A percentile compares a stretch with the other conserved stretches of the same genome.
phyloP scores from a whole-genome alignment of 2,329 filamentous ascomycete genomes.

The Neurospora sp. region DNA sequence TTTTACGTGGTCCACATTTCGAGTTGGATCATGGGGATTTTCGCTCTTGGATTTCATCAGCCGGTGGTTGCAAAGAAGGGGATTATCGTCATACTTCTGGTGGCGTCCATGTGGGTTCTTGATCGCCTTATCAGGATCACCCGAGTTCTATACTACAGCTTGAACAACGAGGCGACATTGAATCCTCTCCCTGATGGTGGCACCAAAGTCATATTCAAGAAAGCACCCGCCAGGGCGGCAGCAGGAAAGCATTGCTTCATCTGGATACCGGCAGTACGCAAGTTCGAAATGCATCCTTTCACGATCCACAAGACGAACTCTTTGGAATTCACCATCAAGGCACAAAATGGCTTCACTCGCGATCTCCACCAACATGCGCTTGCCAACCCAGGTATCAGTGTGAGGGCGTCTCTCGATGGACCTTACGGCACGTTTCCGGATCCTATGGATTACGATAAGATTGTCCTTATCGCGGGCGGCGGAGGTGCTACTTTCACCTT shows the following conservation, averaged over 20 bases:
- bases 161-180: constrained; percentile 43
- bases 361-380: constrained; percentile 42
- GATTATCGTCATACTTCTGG: constrained; percentile 31
- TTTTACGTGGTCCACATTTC: constrained; percentile 44
- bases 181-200: constrained; percentile 42
- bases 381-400: constrained; percentile 35
- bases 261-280: constrained; percentile 49
- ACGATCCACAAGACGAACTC: constrained; percentile 45
- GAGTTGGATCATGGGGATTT: constrained; percentile 38
- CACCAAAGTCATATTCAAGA: constrained; percentile 43
- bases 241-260: constrained; percentile 54
- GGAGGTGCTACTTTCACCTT: constrained; percentile 51
- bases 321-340: constrained; percentile 48
- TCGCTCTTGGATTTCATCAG: constrained; percentile 41
- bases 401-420: constrained; percentile 46
- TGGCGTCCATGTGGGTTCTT: constrained; percentile 36
- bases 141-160: constrained; percentile 33
- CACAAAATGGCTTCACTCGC: constrained; percentile 49
- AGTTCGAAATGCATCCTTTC: constrained; percentile 52
- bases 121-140: constrained; percentile 39
- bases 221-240: constrained; percentile 33
- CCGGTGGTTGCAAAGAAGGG: constrained; percentile 33
- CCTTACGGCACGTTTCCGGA: constrained; percentile 48
- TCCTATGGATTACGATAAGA: constrained; percentile 40
- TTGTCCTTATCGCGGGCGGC: constrained; percentile 50